These are phyloP conservation scores for Aspergillus flavus DNA, from an alignment of 2,329 filamentous ascomycete genomes.

Conservation along the genomic window DNA sequence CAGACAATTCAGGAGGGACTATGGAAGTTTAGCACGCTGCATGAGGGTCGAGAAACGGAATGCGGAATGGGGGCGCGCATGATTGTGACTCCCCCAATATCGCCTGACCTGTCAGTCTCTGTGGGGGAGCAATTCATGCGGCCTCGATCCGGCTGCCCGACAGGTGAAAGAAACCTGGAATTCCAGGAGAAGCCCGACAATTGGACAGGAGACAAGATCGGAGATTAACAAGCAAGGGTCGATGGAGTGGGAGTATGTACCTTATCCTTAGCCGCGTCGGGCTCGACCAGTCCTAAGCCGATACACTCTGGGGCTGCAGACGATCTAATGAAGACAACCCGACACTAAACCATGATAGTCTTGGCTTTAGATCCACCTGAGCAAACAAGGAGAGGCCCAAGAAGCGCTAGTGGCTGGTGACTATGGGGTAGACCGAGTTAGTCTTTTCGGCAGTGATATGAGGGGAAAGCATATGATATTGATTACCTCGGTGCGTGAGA, in stretches of 20 bases:
- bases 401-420: background rate
- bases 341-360: slow-evolving; percentile 2
- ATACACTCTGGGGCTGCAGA: background rate
- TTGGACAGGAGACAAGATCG: slow-evolving; percentile 7
- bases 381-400: slow-evolving; percentile 1
- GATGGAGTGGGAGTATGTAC: background rate
- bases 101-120: slow-evolving; percentile 25
- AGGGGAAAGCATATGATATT: slow-evolving; percentile 4
- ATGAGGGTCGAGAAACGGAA: slow-evolving; percentile 9
- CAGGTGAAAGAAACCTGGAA: background rate
- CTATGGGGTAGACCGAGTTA: slow-evolving; percentile 3
- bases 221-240: slow-evolving; percentile 10
- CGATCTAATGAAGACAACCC: slow-evolving; percentile 1
- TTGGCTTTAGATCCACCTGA: slow-evolving; percentile 6
- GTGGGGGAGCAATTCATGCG: slow-evolving; percentile 12
- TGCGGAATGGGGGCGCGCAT: slow-evolving; percentile 13
- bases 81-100: slow-evolving; percentile 13
- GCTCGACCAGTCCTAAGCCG: background rate
- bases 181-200: background rate
- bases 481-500: background rate
- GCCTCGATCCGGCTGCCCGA: slow-evolving; percentile 11
- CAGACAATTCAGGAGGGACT: slow-evolving; percentile 11
- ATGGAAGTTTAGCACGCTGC: slow-evolving; percentile 7
- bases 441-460: background rate
- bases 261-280: background rate